Evolutionary conservation across 345 rosid species (phyloP), one percentile per base, ranked within the genome.

Genomic region (Eucalyptus virginea): DNA sequence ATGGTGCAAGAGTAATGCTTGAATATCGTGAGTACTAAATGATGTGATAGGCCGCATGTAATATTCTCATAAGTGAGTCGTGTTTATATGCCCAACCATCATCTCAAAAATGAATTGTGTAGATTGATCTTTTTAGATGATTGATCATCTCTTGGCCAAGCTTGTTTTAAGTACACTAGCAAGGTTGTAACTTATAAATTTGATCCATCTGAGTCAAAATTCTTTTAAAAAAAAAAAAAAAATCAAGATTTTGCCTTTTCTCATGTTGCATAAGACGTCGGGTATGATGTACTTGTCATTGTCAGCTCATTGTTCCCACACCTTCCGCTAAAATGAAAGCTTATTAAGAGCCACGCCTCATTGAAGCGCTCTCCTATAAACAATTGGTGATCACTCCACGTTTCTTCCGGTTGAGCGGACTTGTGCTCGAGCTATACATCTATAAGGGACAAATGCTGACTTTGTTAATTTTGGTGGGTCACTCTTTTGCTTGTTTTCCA

Each of bases 221-320:
- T 8, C 21, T 19, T 69, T 0, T 0, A 11, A 1, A 3, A 6
- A 51, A 51, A 51, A 8, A 17, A 16, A 16, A 34, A 17, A 37
- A 5, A 72, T 34, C 26, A 69, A 17, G 23, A 34, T 69, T 67
- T 69, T 5, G 13, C 44, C 4, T 5, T 32, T 19, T 2, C 19
- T 4, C 3, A 2, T 9, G 11, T 4, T 1, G 3, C 2, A 0
- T 8, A 4, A 32, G 12, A 32, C 0, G 1, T 67, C 0, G 3
- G 6, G 40, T 16, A 32, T 32, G 9, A 51, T 67, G 37, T 32
- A 56, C 62, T 56, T 56, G 6, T 56, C 62, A 24, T 24, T 56
- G 62, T 56, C 2, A 1, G 62, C 62, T 56, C 12, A 56, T 56
- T 26, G 0, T 5, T 60, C 32, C 32, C n/a, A 11, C n/a, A 28